Conservation (phyloP, 148 eudicot genomes). For the Nyssa sinensis region DNA sequence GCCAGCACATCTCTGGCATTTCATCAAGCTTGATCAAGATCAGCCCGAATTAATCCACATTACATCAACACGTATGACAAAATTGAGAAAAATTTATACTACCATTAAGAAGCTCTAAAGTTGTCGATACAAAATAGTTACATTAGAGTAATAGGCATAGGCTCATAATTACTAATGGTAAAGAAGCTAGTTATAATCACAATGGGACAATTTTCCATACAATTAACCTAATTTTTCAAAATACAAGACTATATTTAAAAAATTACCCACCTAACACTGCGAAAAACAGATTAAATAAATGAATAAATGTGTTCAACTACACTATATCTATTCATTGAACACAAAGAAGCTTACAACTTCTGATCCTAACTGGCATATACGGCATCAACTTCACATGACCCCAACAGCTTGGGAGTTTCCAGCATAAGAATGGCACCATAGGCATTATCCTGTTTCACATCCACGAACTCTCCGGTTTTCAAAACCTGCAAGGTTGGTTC, state of each 20-base stretch:
- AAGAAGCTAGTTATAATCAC: too few species aligned
- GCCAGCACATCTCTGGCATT: too few species aligned
- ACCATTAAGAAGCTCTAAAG: too few species aligned
- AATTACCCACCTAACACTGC: neutral
- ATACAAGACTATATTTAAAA: neutral
- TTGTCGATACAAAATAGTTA: too few species aligned
- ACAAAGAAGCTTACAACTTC: neutral
- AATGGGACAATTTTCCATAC: neutral
- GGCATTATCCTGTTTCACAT: conserved; percentile 48
- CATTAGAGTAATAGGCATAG: too few species aligned
- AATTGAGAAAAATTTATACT: too few species aligned
- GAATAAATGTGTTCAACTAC: neutral
- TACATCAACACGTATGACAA: too few species aligned
- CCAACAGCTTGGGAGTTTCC: conserved; percentile 44
- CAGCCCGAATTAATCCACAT: too few species aligned
- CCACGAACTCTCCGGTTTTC: conserved; percentile 38
- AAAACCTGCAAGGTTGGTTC: conserved; percentile 36
- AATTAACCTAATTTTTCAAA: neutral
- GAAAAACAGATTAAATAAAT: neutral
- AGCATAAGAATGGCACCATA: conserved; percentile 42
- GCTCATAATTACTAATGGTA: too few species aligned
- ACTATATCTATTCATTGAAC: neutral
- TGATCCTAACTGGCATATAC: neutral
- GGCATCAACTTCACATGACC: conserved; percentile 17
- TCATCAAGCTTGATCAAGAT: too few species aligned